phyloP scores from a whole-genome alignment of 257 asterid species.

The Ilex asprella region DNA sequence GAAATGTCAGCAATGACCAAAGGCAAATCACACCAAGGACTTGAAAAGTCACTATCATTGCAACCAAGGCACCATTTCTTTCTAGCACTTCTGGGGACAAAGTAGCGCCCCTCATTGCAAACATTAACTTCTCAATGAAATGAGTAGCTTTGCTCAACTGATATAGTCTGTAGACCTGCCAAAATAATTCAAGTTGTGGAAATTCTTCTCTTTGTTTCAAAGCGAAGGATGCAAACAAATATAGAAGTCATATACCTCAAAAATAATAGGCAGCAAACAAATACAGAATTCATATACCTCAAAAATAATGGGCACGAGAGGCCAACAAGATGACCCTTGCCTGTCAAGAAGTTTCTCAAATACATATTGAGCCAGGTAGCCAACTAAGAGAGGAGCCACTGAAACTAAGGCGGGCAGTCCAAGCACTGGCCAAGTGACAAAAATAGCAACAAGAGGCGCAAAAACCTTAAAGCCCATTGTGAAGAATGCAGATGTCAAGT shows the following conservation, averaged over 20 bases:
- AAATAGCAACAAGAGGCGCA: constrained; percentile 64
- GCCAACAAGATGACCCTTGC: constrained; percentile 80
- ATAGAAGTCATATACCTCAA: constrained; percentile 45
- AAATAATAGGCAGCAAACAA: constrained; percentile 53
- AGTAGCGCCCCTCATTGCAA: constrained; percentile 45
- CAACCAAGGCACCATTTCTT: constrained; percentile 53
- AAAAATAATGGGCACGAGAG: constrained; percentile 75
- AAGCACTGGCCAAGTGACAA: constrained; percentile 73
- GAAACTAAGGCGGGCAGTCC: constrained; percentile 65
- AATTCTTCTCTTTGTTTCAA: neutral
- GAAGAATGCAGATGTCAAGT: constrained; percentile 50
- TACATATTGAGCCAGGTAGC: constrained; percentile 55
- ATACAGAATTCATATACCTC: constrained; percentile 40
- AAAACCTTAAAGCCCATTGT: constrained; percentile 65
- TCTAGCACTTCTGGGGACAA: constrained; percentile 40
- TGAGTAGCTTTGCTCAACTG: constrained; percentile 69
- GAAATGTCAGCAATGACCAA: constrained; percentile 94
- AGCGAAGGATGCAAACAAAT: neutral
- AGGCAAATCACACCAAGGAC: constrained; percentile 62
- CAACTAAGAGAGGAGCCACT: constrained; percentile 58
- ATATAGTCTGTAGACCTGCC: constrained; percentile 81
- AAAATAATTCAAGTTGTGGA: constrained; percentile 7
- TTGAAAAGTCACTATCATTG: constrained; percentile 62
- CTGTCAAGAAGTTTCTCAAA: constrained; percentile 51
- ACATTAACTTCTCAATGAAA: constrained; percentile 57